Base-by-base conservation (phyloP, 2,329 filamentous ascomycete species). In the Cercospora zeina region DNA sequence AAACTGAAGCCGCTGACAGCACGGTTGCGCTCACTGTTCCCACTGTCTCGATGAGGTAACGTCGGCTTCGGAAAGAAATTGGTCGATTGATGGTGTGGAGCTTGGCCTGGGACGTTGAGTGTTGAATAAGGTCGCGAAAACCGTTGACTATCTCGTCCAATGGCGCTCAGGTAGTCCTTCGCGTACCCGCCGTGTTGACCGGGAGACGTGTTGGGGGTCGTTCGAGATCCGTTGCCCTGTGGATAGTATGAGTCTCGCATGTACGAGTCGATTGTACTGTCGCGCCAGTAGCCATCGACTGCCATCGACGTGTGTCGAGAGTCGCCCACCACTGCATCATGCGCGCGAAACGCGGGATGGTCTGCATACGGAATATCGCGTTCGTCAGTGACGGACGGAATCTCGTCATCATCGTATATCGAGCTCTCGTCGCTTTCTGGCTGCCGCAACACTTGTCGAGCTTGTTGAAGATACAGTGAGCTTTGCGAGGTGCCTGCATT, bases 341-440 rank as follows among this genome's bases (percentile, higher is more conserved):
- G 68, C 5, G 66, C 67, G 6, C 70, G 66, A 54, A 71, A 70
- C 4, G 68, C 71, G 27, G 70, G 70, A 59, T 73, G 71, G 54
- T 73, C 70, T 3, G 68, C 67, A 61, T 72, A 73, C 0, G 70
- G 69, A 4, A 71, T 50, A 33, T 72, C 67, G 21, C 58, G 58
- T 60, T 69, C 67, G 24, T 66, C 59, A 7, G 57, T 63, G 16
- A 67, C 56, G 16, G 65, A 59, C 3, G 69, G 63, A 10, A 66
- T 55, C 36, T 68, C 62, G 10, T 66, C 65, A 14, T 80, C 80
- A 21, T 59, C 56, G 30, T 87, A 83, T 4, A 74, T 70, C 14
- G 66, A 68, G 3, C 55, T 59, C 21, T 65, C 62, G 33, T 67
- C 59, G 33, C 61, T 64, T 49, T 64, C 60, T 16, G 61, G 61